These are phyloP conservation scores for Cladosporium colombiae DNA, from an alignment of 2,329 filamentous ascomycete genomes.

Conservation along the genomic window DNA sequence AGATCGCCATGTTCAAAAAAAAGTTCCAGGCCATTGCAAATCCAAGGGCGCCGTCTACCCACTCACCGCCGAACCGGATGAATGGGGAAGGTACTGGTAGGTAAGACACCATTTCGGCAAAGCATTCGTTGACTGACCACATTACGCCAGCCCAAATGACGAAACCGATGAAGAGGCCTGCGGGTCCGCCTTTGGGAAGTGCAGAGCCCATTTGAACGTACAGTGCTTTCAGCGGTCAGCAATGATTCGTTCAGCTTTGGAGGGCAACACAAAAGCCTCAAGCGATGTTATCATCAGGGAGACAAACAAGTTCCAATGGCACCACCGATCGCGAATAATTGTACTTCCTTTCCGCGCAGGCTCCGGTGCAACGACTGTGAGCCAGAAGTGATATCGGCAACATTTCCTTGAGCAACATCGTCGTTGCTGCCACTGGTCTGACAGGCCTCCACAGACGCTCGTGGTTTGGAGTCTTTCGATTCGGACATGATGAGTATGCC, in stretches of 20 bases:
- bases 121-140: conserved; percentile 24
- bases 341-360: conserved; percentile 22
- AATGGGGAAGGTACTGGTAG: conserved; percentile 75
- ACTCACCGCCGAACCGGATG: conserved; percentile 72
- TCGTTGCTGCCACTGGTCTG: conserved; percentile 2
- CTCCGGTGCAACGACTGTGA: conserved; percentile 22
- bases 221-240: neutral
- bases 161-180: conserved; percentile 43
- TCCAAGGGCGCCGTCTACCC: conserved; percentile 71
- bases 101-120: conserved; percentile 69
- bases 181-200: conserved; percentile 41
- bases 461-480: neutral
- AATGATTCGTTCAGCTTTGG: neutral
- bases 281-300: neutral
- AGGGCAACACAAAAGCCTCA: neutral
- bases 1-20: conserved; percentile 20
- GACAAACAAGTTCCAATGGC: conserved; percentile 24
- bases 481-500: neutral
- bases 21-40: conserved; percentile 48
- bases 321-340: conserved; percentile 23
- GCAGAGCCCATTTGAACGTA: conserved; percentile 24
- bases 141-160: conserved; percentile 35
- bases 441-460: neutral
- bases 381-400: neutral
- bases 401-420: neutral